phyloP scores from a whole-genome alignment of 2,329 filamentous ascomycete species.

The Colletotrichum tamarilloi region DNA sequence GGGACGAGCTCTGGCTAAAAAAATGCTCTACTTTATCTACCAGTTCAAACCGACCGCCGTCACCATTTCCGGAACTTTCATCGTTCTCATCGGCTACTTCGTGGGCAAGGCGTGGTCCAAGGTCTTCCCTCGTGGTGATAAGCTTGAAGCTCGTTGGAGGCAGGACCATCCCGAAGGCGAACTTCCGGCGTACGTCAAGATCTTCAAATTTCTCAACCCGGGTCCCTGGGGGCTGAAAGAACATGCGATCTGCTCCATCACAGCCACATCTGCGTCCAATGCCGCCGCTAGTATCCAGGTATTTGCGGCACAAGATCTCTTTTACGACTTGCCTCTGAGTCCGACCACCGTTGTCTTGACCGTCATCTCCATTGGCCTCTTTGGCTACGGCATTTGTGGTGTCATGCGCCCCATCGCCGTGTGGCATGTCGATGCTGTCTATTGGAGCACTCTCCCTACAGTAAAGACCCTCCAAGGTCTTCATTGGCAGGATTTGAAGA shows the following conservation, averaged over 20 bases:
- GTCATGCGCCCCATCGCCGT: constrained; percentile 64
- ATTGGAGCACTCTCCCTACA: constrained; percentile 64
- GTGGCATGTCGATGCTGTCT: constrained; percentile 67
- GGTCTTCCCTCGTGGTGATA: constrained; percentile 63
- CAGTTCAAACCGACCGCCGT: constrained; percentile 64
- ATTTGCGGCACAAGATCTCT: constrained; percentile 61
- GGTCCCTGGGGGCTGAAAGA: constrained; percentile 67
- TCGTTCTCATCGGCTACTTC: constrained; percentile 68
- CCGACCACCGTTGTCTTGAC: constrained; percentile 59
- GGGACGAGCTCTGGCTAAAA: not conserved
- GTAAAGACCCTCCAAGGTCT: constrained; percentile 66
- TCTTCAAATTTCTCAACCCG: constrained; percentile 59
- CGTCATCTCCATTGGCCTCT: constrained; percentile 65
- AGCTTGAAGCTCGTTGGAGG: constrained; percentile 59
- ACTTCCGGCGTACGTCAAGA: constrained; percentile 52
- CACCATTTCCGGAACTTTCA: constrained; percentile 63
- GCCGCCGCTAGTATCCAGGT: constrained; percentile 54
- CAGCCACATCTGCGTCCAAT: constrained; percentile 64
- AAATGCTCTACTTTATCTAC: not conserved
- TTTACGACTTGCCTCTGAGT: constrained; percentile 60
- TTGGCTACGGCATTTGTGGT: constrained; percentile 66
- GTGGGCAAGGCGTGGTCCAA: constrained; percentile 59
- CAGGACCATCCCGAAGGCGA: constrained; percentile 51
- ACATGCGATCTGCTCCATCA: constrained; percentile 65
- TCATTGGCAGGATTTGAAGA: constrained; percentile 62